Evolutionary conservation across 2,329 filamentous ascomycete genomes (phyloP), one percentile per base, ranked within the genome.

Genomic region (Cladorrhinum sp.): DNA sequence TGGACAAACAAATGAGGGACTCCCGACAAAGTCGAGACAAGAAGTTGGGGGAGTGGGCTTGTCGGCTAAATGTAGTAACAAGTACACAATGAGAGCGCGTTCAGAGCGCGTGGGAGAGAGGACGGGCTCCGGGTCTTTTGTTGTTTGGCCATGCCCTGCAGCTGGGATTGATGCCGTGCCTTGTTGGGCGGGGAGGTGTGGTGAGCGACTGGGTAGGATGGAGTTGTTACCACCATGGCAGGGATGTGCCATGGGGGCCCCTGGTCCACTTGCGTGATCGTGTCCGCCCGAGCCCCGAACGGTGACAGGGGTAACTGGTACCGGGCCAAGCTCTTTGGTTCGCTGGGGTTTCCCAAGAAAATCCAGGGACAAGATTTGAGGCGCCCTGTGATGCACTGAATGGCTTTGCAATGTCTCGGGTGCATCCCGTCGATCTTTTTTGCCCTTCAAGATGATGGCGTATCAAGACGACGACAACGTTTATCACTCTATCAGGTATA

Each of bases 41-140:
- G 58, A 24, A 41, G 48, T 55, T 20, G 25, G 49, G 16, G 48
- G 12, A 48, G 64, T 58, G 64, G 64, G 63, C 61, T 55, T 55
- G 50, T 55, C 60, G 64, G 64, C 50, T 66, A 66, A 66, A 65
- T 65, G 63, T 66, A 65, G 64, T 38, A 58, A 41, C 41, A 18
- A 20, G n/a, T 56, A 23, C 36, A 48, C 55, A 59, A 56, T 52
- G 41, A 23, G 45, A 55, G 53, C 58, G 58, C 58, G 60, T 62
- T 55, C 41, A 38, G 51, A 56, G 58, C 64, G 64, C 64, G 64
- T 64, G 60, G 32, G 61, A 62, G 55, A 49, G 32, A 16, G 41
- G 41, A 13, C 41, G 23, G 20, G 49, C 23, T 25, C 38, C 36
- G 45, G 51, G 55, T 48, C 55, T 41, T 53, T 61, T 62, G 58